Conservation (phyloP, 768 basidiomycete genomes). For the Jaapia argillacea region DNA sequence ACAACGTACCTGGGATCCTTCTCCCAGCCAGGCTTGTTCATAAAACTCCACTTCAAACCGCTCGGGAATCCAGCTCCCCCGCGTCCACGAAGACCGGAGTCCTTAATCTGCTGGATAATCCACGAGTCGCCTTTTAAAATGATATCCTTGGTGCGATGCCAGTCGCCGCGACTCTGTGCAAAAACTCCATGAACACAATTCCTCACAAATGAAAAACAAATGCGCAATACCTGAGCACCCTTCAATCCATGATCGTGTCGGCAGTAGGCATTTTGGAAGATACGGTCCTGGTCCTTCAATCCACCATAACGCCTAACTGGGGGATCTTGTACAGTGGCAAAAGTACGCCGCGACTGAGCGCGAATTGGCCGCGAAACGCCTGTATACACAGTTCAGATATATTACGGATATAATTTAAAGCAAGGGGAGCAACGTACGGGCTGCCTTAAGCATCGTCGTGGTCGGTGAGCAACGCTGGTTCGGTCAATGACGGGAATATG, state of each 20-base stretch:
- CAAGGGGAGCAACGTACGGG: conserved; percentile 9
- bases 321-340: conserved; percentile 76
- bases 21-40: conserved; percentile 99
- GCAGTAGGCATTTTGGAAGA: conserved; percentile 87
- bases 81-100: conserved; percentile 89
- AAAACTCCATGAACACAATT: conserved; percentile 2
- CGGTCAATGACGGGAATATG: no score
- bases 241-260: conserved; percentile 89
- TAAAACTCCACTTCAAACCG: conserved; percentile 95
- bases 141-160: conserved; percentile 98
- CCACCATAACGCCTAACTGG: conserved; percentile 91
- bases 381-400: neutral
- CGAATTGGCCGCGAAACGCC: conserved; percentile 8
- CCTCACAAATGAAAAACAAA: neutral
- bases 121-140: conserved; percentile 90
- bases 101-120: conserved; percentile 96
- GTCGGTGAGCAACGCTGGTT: conserved; percentile 16
- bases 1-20: conserved; percentile 88
- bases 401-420: neutral
- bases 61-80: conserved; percentile 97
- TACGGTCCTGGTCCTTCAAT: conserved; percentile 88
- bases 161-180: conserved; percentile 81
- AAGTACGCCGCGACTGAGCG: conserved; percentile 11
- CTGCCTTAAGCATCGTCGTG: conserved; percentile 19
- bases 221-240: conserved; percentile 71